phyloP scores from a whole-genome alignment of 225 moss, liverwort and hornwort genomes.

The Climacium dendroides region DNA sequence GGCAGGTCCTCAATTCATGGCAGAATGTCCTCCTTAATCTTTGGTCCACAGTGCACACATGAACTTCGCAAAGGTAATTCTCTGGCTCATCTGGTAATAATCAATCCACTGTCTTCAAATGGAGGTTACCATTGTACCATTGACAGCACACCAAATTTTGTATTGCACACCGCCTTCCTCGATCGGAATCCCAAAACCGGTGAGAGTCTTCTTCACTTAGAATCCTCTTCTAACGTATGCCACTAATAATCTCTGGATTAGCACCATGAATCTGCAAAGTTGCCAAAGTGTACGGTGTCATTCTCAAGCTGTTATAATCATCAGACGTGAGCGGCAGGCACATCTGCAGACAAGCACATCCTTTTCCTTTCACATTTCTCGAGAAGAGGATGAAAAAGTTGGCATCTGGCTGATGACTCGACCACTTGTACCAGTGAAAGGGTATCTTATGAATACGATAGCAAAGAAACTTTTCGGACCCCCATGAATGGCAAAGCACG shows the following conservation, averaged over 20 bases:
- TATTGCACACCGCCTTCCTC: not conserved
- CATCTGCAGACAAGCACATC: not conserved
- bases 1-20: constrained; percentile 21
- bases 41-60: not conserved
- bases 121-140: not conserved
- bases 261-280: not conserved
- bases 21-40: not conserved
- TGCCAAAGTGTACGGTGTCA: not conserved
- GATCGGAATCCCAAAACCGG: not conserved
- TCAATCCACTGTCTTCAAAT: not conserved
- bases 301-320: not conserved
- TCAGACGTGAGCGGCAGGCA: not conserved
- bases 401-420: not conserved
- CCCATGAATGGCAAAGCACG: not conserved
- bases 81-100: not conserved
- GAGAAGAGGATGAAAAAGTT: not conserved
- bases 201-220: not conserved
- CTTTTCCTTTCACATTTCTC: not conserved
- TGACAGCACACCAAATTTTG: not conserved
- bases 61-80: not conserved
- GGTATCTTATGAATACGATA: not conserved
- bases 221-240: not conserved
- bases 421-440: not conserved
- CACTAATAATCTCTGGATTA: not conserved
- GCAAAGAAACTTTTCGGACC: not conserved